These are phyloP conservation scores for Saturnispora dispora DNA, from an alignment of 805 yeast genomes.

Conservation along the genomic window DNA sequence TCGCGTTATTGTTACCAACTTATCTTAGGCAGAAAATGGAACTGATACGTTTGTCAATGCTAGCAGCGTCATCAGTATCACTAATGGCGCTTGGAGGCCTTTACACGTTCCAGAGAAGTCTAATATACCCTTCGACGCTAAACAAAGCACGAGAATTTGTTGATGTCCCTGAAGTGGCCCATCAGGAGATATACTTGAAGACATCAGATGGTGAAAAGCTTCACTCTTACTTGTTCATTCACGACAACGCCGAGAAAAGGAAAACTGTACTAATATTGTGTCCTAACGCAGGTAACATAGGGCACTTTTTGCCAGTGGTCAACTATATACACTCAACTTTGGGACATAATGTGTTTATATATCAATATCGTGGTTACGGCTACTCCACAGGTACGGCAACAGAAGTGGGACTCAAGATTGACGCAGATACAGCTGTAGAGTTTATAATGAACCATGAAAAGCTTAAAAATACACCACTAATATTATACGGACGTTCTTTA, in stretches of 20 bases:
- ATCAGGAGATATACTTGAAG: constrained; percentile 46
- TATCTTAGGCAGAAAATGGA: neutral
- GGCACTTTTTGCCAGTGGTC: constrained; percentile 79
- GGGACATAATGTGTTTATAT: constrained; percentile 70
- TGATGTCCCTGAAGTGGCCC: constrained; percentile 72
- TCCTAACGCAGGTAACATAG: constrained; percentile 96
- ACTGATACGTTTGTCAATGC: neutral
- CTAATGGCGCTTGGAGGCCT: constrained; percentile 14
- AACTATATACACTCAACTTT: constrained; percentile 51
- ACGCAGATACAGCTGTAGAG: constrained; percentile 64
- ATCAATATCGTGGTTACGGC: constrained; percentile 91
- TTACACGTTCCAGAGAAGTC: constrained; percentile 21
- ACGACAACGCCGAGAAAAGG: constrained; percentile 51
- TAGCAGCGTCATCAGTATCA: constrained; percentile 10
- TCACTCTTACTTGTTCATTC: constrained; percentile 54
- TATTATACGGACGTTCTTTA: constrained; percentile 79
- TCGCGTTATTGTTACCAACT: neutral
- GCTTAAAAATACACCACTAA: constrained; percentile 42
- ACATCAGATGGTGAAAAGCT: constrained; percentile 66
- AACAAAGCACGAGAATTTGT: constrained; percentile 67
- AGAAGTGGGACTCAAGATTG: constrained; percentile 73
- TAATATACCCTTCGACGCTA: constrained; percentile 78
- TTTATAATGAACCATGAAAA: constrained; percentile 47
- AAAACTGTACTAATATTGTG: constrained; percentile 52
- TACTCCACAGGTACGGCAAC: constrained; percentile 64